phyloP scores from a whole-genome alignment of 345 rosid species.

The Populus simonii region DNA sequence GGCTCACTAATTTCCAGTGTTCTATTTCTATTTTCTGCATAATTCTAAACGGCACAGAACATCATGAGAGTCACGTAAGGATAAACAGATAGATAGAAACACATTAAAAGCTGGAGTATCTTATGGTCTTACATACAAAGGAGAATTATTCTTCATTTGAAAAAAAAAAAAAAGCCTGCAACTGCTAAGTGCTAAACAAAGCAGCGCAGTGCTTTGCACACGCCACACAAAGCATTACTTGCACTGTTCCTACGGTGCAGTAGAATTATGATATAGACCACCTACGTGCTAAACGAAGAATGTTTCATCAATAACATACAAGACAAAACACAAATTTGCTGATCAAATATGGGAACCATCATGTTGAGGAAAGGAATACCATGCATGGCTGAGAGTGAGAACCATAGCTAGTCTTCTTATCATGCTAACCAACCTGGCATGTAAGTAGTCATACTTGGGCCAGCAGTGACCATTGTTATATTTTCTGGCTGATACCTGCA shows the following conservation, averaged over 20 bases:
- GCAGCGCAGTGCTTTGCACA: constrained; percentile 8
- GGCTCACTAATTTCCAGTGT: background rate
- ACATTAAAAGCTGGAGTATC: background rate
- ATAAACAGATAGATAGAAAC: background rate
- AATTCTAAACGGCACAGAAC: background rate
- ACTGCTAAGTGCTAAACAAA: background rate
- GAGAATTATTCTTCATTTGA: background rate
- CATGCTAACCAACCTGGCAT: constrained; percentile 93
- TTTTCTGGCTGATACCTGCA: constrained; percentile 67
- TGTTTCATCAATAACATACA: background rate
- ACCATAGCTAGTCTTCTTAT: background rate
- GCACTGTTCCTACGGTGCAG: constrained; percentile 6
- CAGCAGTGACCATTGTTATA: constrained; percentile 51
- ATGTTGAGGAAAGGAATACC: constrained; percentile 5
- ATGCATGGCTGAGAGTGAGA: constrained; percentile 5
- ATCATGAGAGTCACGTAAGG: background rate
- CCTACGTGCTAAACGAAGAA: background rate
- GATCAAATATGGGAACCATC: background rate
- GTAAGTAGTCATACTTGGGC: constrained; percentile 77
- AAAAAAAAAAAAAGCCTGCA: background rate
- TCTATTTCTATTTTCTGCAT: background rate
- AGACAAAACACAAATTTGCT: constrained; percentile 8
- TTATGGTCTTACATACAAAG: background rate
- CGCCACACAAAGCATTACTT: constrained; percentile 12
- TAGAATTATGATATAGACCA: constrained; percentile 10